Evolutionary conservation across 2,329 filamentous ascomycete species (phyloP).

Genomic region (Paecilomyces sp.): DNA sequence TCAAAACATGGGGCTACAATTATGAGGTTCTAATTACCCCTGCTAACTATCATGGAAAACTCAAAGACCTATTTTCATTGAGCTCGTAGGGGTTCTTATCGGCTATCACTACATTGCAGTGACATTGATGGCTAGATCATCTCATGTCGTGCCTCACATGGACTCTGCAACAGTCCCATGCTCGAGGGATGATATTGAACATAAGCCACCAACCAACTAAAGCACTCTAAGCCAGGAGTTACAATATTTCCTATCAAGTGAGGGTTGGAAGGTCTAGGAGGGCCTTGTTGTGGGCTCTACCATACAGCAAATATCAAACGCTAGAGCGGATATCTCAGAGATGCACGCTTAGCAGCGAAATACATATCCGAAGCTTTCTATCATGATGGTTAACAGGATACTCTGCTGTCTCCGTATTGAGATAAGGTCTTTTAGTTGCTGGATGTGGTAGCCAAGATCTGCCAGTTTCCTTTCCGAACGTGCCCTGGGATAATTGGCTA

Average conservation of each 20-base stretch:
- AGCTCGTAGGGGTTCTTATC: not conserved
- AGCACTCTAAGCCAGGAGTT: not conserved
- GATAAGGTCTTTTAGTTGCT: not conserved
- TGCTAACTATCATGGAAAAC: not conserved
- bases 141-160: not conserved
- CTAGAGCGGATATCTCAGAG: too few species aligned
- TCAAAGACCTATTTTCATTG: not conserved
- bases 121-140: not conserved
- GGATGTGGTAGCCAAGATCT: not conserved
- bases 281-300: too few species aligned
- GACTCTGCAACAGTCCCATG: not conserved
- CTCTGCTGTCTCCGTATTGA: not conserved
- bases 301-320: too few species aligned
- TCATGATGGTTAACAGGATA: not conserved
- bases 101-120: not conserved
- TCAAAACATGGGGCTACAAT: slow-evolving; percentile 12
- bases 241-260: not conserved
- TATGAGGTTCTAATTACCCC: not conserved
- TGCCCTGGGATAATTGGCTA: not conserved
- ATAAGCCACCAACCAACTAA: not conserved
- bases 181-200: not conserved
- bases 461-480: not conserved
- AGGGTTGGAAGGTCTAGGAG: not conserved
- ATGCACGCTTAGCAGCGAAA: too few species aligned
- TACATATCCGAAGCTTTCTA: too few species aligned